These are phyloP conservation scores for Suillus tomentosus DNA, from an alignment of 768 basidiomycete genomes.

Conservation along the genomic window DNA sequence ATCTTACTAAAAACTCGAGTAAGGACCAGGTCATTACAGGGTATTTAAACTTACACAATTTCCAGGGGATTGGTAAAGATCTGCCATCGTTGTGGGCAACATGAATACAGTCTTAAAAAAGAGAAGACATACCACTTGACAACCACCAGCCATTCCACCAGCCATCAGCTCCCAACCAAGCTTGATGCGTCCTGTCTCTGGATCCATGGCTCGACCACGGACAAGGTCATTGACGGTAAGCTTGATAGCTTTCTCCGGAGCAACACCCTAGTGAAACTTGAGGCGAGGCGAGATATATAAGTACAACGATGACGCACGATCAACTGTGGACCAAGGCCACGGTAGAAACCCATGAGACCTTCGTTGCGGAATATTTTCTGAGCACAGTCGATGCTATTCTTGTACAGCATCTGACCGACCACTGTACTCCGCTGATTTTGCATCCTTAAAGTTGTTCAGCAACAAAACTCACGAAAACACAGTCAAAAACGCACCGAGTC, in stretches of 20 bases:
- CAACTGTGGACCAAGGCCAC: constrained; percentile 92
- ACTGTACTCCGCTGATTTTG: constrained; percentile 98
- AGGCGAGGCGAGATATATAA: constrained; percentile 14
- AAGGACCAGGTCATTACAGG: constrained; percentile 5
- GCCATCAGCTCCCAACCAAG: constrained; percentile 90
- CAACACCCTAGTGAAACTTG: constrained; percentile 67
- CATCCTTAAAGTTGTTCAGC: constrained; percentile 54
- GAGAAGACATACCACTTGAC: constrained; percentile 83
- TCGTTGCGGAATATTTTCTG: constrained; percentile 93
- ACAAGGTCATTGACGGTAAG: constrained; percentile 94
- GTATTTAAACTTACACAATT: constrained; percentile 68
- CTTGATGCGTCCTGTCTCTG: constrained; percentile 93
- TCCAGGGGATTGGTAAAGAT: constrained; percentile 97
- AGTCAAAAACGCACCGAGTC: constrained; percentile 54
- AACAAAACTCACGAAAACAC: constrained; percentile 8
- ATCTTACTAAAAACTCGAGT: constrained; percentile 67
- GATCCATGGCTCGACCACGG: constrained; percentile 81
- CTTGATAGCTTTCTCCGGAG: constrained; percentile 98
- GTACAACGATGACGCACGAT: constrained; percentile 51
- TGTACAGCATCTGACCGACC: constrained; percentile 95
- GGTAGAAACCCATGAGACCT: constrained; percentile 93
- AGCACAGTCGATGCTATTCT: constrained; percentile 94
- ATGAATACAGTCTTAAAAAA: constrained; percentile 10
- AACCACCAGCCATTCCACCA: constrained; percentile 92
- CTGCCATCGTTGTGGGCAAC: constrained; percentile 42